A percentile compares a stretch with the other conserved stretches of the same genome.
Evolutionary conservation across 805 yeast genomes (phyloP).

Genomic region (Henningerozyma blattae): DNA sequence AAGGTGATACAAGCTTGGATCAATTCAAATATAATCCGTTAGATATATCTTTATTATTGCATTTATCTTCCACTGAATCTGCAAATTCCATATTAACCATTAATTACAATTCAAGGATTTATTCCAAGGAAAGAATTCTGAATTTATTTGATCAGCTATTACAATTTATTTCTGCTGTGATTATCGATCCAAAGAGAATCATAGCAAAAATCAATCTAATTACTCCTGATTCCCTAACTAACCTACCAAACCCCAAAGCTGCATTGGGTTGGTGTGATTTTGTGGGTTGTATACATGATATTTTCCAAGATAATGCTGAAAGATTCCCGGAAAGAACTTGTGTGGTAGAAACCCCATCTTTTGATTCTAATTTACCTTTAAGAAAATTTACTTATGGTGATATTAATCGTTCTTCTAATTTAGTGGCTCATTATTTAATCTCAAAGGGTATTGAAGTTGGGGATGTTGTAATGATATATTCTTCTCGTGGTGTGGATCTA

Average conservation of each 20-base stretch:
- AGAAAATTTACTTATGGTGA: constrained; percentile 76
- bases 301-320: constrained; percentile 78
- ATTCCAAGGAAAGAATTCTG: constrained; percentile 53
- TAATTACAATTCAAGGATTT: constrained; percentile 64
- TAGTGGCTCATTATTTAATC: constrained; percentile 82
- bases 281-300: constrained; percentile 94
- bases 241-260: constrained; percentile 77
- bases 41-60: constrained; percentile 25
- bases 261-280: constrained; percentile 85
- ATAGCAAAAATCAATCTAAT: constrained; percentile 57
- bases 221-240: constrained; percentile 39
- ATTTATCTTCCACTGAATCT: constrained; percentile 7
- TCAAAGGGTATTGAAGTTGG: constrained; percentile 75
- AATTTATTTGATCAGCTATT: constrained; percentile 63
- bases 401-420: constrained; percentile 84
- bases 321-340: constrained; percentile 78
- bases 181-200: constrained; percentile 26
- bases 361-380: constrained; percentile 37
- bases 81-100: constrained; percentile 1
- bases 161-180: constrained; percentile 34
- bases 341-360: constrained; percentile 81
- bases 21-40: constrained; percentile 28
- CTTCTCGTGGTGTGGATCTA: constrained; percentile 93
- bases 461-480: constrained; percentile 95
- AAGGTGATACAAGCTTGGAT: constrained; percentile 28